phyloP scores from a whole-genome alignment of 495 filamentous ascomycete species.

The Clavariopsis aquatica region DNA sequence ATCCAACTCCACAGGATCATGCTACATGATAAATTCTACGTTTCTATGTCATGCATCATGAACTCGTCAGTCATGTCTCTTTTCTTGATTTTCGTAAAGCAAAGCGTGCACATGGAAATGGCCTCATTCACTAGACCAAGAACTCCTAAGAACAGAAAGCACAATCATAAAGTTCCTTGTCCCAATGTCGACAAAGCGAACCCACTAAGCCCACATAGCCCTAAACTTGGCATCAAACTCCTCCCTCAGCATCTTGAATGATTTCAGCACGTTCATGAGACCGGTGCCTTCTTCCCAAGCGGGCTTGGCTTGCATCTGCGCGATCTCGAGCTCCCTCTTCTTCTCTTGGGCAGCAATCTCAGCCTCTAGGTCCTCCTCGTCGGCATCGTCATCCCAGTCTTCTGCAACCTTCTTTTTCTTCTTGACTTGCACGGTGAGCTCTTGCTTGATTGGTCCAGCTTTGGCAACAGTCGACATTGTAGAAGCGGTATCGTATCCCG shows the following conservation, averaged over 20 bases:
- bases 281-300: slow-evolving; percentile 44
- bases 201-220: slow-evolving; percentile 52
- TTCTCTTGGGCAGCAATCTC: slow-evolving; percentile 26
- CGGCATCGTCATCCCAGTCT: slow-evolving; percentile 45
- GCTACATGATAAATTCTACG: neutral
- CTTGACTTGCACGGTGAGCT: slow-evolving; percentile 29
- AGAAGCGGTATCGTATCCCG: slow-evolving; percentile 21
- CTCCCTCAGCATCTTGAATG: slow-evolving; percentile 55
- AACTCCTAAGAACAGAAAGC: neutral
- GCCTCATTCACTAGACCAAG: neutral
- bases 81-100: neutral
- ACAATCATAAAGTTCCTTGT: neutral
- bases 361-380: slow-evolving; percentile 24
- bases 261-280: slow-evolving; percentile 58
- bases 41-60: neutral
- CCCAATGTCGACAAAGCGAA: neutral
- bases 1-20: neutral
- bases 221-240: slow-evolving; percentile 69
- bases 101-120: neutral
- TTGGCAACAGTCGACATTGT: slow-evolving; percentile 9
- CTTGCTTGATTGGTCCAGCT: slow-evolving; percentile 19
- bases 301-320: slow-evolving; percentile 36
- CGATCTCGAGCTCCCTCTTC: slow-evolving; percentile 42
- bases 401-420: slow-evolving; percentile 48
- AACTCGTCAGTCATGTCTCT: neutral